Conservation (phyloP, 176 grass and related monocot species). For the Bolboschoenus planiculmis region DNA sequence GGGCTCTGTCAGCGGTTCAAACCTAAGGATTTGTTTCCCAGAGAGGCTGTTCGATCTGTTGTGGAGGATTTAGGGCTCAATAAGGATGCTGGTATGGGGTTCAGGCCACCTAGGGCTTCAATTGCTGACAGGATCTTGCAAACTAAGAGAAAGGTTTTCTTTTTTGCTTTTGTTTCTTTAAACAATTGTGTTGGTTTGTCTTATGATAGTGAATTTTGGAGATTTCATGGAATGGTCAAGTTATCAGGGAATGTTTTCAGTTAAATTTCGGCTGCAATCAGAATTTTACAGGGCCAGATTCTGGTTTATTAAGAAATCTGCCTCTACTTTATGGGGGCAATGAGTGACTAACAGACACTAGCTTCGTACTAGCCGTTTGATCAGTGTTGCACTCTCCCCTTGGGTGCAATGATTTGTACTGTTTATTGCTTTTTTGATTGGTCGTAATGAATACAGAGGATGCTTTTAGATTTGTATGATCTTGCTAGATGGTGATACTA, state of each 20-base stretch:
- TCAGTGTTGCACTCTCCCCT: neutral
- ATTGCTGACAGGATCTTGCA: slow-evolving; percentile 81
- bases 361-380: neutral
- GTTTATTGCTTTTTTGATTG: neutral
- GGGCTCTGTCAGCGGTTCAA: slow-evolving; percentile 40
- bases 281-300: neutral
- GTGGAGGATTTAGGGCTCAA: slow-evolving; percentile 94
- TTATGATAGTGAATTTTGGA: neutral
- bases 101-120: slow-evolving; percentile 64
- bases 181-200: neutral
- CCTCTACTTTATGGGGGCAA: neutral
- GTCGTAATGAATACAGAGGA: neutral
- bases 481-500: neutral
- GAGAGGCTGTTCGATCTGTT: slow-evolving; percentile 68
- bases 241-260: slow-evolving; percentile 7
- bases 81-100: slow-evolving; percentile 55
- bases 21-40: slow-evolving; percentile 91
- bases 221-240: neutral
- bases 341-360: neutral
- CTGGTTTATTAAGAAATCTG: neutral
- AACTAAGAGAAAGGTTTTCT: slow-evolving; percentile 84
- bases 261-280: slow-evolving; percentile 2
- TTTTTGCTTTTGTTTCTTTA: neutral
- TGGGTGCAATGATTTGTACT: neutral
- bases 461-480: neutral